phyloP scores from a whole-genome alignment of 192 early-diverging fungal genomes.

The Podila clonocystis region DNA sequence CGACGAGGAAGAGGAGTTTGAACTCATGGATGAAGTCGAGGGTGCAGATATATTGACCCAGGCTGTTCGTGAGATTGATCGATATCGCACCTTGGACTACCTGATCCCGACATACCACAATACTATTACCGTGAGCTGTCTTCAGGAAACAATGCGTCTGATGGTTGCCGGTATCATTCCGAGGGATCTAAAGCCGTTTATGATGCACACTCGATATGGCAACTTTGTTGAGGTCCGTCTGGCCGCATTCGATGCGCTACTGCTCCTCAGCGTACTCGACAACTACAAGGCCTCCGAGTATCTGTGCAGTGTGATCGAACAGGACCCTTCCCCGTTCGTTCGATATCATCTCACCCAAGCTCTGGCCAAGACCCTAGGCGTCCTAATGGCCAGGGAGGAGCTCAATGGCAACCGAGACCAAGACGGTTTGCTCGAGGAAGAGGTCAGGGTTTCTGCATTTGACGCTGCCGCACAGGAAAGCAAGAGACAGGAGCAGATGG shows the following conservation, averaged over 20 bases:
- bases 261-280: constrained; percentile 75
- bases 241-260: constrained; percentile 76
- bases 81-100: constrained; percentile 80
- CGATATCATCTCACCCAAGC: constrained; percentile 64
- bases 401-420: constrained; percentile 11
- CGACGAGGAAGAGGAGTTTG: constrained; percentile 39
- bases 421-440: constrained; percentile 59
- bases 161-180: constrained; percentile 74
- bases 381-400: constrained; percentile 51
- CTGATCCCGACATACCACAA: constrained; percentile 91
- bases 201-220: constrained; percentile 77
- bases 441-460: constrained; percentile 53
- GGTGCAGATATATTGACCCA: constrained; percentile 62
- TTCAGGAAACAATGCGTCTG: constrained; percentile 78
- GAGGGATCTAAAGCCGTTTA: constrained; percentile 73
- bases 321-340: constrained; percentile 72
- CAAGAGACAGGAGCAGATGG: constrained; percentile 25
- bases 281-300: constrained; percentile 59
- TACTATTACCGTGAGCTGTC: constrained; percentile 79
- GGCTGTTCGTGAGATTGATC: constrained; percentile 77
- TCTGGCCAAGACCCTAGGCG: constrained; percentile 56
- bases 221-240: constrained; percentile 79
- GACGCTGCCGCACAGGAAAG: constrained; percentile 14
- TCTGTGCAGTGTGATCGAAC: constrained; percentile 65
- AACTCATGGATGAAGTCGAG: constrained; percentile 51